Evolutionary conservation across 2,329 filamentous ascomycete genomes (phyloP).

Genomic region (Cordyceps farinosa): DNA sequence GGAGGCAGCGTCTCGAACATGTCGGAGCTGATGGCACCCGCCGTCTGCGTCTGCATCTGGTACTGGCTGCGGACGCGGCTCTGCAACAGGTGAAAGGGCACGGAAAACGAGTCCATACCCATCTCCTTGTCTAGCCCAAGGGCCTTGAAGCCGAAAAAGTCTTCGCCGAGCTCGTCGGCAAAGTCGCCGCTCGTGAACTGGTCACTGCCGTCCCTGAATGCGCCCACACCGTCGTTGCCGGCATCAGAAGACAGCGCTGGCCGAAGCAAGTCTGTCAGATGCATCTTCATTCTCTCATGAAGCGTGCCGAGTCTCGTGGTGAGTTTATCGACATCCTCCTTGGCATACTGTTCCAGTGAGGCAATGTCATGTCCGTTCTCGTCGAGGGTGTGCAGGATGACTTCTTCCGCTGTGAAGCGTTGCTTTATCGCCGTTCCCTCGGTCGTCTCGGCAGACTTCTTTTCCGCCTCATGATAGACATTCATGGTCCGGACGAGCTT

Average conservation of each 20-base stretch:
- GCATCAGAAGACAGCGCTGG: conserved; percentile 75
- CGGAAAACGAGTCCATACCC: conserved; percentile 79
- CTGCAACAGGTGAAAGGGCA: conserved; percentile 90
- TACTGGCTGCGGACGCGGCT: conserved; percentile 83
- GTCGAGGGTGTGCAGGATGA: conserved; percentile 78
- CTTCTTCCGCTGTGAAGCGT: conserved; percentile 78
- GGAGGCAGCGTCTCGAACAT: conserved; percentile 66
- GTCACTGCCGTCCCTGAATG: conserved; percentile 95
- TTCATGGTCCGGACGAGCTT: conserved; percentile 79
- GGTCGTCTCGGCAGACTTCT: conserved; percentile 53
- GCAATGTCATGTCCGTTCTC: conserved; percentile 83
- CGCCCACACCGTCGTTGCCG: conserved; percentile 77
- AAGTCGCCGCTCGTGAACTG: conserved; percentile 97
- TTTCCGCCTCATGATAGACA: conserved; percentile 78
- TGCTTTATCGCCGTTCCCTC: conserved; percentile 50
- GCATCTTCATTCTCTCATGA: conserved; percentile 90
- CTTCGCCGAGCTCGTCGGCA: conserved; percentile 94
- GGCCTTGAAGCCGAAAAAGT: conserved; percentile 98
- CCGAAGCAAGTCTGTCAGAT: conserved; percentile 88
- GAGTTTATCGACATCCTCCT: conserved; percentile 88
- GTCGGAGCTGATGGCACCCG: conserved; percentile 54
- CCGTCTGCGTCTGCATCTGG: conserved; percentile 68
- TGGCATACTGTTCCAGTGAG: conserved; percentile 78
- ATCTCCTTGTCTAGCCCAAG: conserved; percentile 90
- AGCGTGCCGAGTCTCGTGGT: conserved; percentile 74